These are phyloP conservation scores for Scheffersomyces lignicola DNA, from an alignment of 1,139 yeast species.

Conservation along the genomic window DNA sequence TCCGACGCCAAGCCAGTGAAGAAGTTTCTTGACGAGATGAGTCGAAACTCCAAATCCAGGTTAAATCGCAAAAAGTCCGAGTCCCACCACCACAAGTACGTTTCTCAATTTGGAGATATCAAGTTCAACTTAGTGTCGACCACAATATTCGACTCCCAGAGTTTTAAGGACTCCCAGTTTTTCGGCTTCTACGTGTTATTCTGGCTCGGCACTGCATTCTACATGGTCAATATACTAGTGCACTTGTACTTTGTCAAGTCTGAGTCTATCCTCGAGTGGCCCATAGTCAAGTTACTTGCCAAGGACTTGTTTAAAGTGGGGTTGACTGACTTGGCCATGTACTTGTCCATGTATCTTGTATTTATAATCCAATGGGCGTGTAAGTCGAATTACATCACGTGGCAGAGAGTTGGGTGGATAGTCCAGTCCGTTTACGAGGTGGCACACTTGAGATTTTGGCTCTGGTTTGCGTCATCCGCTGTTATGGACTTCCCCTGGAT, in stretches of 20 bases:
- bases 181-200: conserved; percentile 67
- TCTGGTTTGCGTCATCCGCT: conserved; percentile 51
- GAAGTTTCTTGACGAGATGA: conserved; percentile 7
- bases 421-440: conserved; percentile 60
- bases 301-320: conserved; percentile 65
- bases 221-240: conserved; percentile 48
- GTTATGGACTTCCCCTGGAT: conserved; percentile 72
- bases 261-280: conserved; percentile 39
- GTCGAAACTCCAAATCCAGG: conserved; percentile 7
- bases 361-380: conserved; percentile 56
- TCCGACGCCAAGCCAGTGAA: conserved; percentile 2
- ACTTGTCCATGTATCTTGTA: conserved; percentile 57
- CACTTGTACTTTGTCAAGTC: conserved; percentile 36
- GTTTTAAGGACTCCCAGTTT: conserved; percentile 44
- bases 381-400: conserved; percentile 40
- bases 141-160: conserved; percentile 51
- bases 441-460: conserved; percentile 47
- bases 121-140: conserved; percentile 22
- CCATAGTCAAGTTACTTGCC: conserved; percentile 50
- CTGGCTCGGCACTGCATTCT: conserved; percentile 65
- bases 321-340: conserved; percentile 69
- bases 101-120: conserved; percentile 14
- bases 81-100: conserved; percentile 8
- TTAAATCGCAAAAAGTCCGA: conserved; percentile 8
- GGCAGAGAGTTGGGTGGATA: conserved; percentile 64